Evolutionary conservation across 2,329 filamentous ascomycete genomes (phyloP).

Genomic region (Aspergillus neoniger): DNA sequence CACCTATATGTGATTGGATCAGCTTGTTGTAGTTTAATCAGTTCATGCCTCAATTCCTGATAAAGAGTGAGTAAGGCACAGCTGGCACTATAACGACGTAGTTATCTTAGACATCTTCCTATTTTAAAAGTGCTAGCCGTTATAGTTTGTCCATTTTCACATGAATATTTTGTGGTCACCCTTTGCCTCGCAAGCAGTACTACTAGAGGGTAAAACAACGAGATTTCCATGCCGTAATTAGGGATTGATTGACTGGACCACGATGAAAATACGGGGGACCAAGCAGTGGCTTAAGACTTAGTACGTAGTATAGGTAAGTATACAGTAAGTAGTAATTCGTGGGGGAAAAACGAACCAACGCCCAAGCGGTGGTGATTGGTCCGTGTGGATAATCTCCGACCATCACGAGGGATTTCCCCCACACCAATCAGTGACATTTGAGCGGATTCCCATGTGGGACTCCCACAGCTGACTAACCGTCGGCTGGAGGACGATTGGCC

Average conservation of each 20-base stretch:
- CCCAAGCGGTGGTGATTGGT: constrained; percentile 3
- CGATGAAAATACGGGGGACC: neutral
- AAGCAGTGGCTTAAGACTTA: neutral
- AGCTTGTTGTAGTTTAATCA: neutral
- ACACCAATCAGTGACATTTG: constrained; percentile 16
- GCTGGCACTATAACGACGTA: neutral
- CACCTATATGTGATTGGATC: neutral
- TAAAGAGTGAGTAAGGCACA: too few species aligned
- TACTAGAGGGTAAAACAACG: too few species aligned
- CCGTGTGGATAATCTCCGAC: constrained; percentile 4
- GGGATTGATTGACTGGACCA: neutral
- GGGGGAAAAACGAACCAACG: neutral
- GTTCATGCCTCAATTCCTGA: neutral
- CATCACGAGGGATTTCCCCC: constrained; percentile 4
- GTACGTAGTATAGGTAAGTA: too few species aligned
- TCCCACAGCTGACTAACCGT: neutral
- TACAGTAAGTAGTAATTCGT: neutral
- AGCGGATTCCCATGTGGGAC: constrained; percentile 25
- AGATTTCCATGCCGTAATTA: too few species aligned
- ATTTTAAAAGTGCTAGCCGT: neutral
- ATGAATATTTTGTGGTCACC: too few species aligned
- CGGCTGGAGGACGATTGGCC: neutral
- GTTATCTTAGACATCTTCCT: neutral
- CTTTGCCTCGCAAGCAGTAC: too few species aligned
- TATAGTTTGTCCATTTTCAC: too few species aligned